Evolutionary conservation across 2,329 filamentous ascomycete species (phyloP), one percentile per base, ranked within the genome.

Genomic region (Fusarium xylarioides): DNA sequence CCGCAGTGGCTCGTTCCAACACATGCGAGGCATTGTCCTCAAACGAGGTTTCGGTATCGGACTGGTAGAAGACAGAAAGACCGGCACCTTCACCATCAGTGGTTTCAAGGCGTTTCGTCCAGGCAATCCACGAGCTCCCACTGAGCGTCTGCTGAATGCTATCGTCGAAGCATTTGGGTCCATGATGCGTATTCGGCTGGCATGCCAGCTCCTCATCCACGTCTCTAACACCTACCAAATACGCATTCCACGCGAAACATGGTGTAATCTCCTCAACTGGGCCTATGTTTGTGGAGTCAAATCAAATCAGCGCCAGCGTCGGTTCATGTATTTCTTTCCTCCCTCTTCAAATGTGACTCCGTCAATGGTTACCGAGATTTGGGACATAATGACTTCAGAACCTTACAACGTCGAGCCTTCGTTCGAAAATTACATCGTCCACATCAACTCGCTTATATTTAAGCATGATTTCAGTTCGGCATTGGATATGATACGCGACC

Each of bases 81-180:
- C 77, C 1, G 72, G 72, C 7, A 71, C 78, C 1, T 65, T 77
- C 15, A 23, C 67, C 12, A 67, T 84, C 44, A 70, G 63, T 3
- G 82, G 79, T 21, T 81, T 83, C n/a, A 83, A 78, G 35, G 75
- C 77, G 4, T 85, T 88, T 47, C 78, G 83, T 2, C 76, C 74
- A 2, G 83, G 85, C 34, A 91, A 88, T 2, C 86, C 88, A 12
- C 80, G 92, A 37, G 83, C 85, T 56, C 93, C 93, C 5, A 89
- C 88, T 1, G 70, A 79, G 12, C 82, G 84, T 5, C 84, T 95
- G 1, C 84, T 95, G 28, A 84, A 88, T 61, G 87, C 91, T 14
- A 82, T 95, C n/a, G 91, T 91, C 11, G 90, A 94, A 77, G 84
- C 86, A 2, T 93, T 91, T 70, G 88, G 91, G n/a, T 86, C 86